A percentile compares a stretch with the other conserved stretches of the same genome.
Conservation (phyloP, 192 early-diverging fungal species). For the Coemansia asiatica region DNA sequence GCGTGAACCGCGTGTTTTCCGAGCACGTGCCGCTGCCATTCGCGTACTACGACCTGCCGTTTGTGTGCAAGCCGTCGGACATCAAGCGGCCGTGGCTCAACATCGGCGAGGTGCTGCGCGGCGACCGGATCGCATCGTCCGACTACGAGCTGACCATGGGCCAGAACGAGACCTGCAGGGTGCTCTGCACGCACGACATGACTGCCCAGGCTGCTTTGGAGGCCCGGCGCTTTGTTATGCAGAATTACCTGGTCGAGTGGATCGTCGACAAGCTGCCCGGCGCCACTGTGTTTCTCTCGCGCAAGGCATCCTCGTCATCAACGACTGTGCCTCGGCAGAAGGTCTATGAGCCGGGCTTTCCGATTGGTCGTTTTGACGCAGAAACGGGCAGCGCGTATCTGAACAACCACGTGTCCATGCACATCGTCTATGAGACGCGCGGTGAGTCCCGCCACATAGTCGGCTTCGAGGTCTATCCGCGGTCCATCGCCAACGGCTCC, state of each 20-base stretch:
- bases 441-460: slow-evolving; percentile 57
- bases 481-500: slow-evolving; percentile 46
- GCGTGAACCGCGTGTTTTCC: slow-evolving; percentile 71
- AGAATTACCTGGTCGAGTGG: slow-evolving; percentile 68
- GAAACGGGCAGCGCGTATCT: slow-evolving; percentile 53
- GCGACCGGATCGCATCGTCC: slow-evolving; percentile 67
- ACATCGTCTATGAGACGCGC: slow-evolving; percentile 59
- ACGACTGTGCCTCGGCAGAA: slow-evolving; percentile 11
- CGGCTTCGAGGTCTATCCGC: slow-evolving; percentile 72
- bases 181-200: slow-evolving; percentile 59
- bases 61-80: slow-evolving; percentile 58
- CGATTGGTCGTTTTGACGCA: slow-evolving; percentile 56
- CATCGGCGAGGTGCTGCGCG: slow-evolving; percentile 69
- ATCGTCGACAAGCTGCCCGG: slow-evolving; percentile 68
- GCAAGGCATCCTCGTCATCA: background rate
- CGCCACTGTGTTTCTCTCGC: slow-evolving; percentile 54
- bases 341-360: slow-evolving; percentile 63
- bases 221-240: slow-evolving; percentile 56
- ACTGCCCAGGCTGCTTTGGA: slow-evolving; percentile 41
- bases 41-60: slow-evolving; percentile 64
- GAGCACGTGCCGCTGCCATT: slow-evolving; percentile 65
- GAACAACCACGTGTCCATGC: slow-evolving; percentile 67
- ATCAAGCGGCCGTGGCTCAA: slow-evolving; percentile 45
- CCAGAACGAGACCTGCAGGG: slow-evolving; percentile 51
- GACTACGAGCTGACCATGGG: slow-evolving; percentile 58